Evolutionary conservation across 257 asterid genomes (phyloP).

Genomic region (Solanum sejunctum): DNA sequence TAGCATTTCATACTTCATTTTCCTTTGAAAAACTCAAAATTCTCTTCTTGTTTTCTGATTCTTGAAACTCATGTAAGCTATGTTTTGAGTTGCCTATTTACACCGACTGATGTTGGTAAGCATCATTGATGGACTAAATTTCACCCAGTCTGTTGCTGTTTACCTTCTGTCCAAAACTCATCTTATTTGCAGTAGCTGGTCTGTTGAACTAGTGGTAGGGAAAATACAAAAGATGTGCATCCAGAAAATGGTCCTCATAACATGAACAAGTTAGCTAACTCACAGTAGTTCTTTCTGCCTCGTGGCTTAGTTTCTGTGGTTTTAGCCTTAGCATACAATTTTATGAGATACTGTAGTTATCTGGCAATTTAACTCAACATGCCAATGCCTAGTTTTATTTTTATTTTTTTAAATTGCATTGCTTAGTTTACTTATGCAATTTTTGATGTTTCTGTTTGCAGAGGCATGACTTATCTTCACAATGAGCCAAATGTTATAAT

Average conservation of each 20-base stretch:
- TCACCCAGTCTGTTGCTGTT: background rate
- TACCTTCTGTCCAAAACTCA: background rate
- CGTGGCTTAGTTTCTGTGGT: background rate
- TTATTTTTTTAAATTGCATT: background rate
- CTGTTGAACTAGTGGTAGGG: background rate
- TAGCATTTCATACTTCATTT: background rate
- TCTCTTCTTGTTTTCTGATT: background rate
- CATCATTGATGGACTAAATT: background rate
- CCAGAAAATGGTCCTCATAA: background rate
- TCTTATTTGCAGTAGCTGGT: background rate
- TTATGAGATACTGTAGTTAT: background rate
- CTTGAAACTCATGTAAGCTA: background rate
- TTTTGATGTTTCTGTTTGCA: conserved; percentile 23
- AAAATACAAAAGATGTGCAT: background rate
- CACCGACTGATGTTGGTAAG: background rate
- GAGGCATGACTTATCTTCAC: conserved; percentile 99
- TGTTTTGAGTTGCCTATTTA: background rate
- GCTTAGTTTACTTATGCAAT: background rate
- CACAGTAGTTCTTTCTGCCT: background rate
- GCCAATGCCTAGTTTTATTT: background rate
- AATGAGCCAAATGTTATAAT: conserved; percentile 89
- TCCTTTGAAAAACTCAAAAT: background rate
- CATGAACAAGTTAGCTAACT: background rate
- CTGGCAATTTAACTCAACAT: background rate
- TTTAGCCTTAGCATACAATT: background rate